phyloP scores from a whole-genome alignment of 176 grass and related monocot species.

The Poa annua region DNA sequence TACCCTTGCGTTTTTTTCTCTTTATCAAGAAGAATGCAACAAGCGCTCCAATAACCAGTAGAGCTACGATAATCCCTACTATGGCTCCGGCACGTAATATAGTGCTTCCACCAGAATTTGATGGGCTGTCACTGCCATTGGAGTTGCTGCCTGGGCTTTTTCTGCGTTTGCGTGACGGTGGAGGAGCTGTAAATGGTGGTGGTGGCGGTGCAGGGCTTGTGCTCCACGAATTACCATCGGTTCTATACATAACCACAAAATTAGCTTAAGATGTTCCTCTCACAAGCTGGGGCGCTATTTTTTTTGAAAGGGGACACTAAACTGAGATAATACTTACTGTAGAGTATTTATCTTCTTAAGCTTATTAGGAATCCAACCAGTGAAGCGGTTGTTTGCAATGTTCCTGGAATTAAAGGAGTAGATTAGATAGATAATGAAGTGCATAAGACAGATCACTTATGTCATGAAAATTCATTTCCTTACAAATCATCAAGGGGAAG shows the following conservation, averaged over 20 bases:
- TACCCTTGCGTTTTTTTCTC: conserved; percentile 55
- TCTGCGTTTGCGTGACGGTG: conserved; percentile 50
- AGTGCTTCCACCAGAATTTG: conserved; percentile 56
- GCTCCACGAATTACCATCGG: conserved; percentile 91
- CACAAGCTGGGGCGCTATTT: background rate
- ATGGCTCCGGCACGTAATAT: conserved; percentile 62
- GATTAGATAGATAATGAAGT: conserved; percentile 34
- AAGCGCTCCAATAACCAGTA: conserved; percentile 69
- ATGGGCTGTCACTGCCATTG: conserved; percentile 44
- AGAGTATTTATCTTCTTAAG: conserved; percentile 89
- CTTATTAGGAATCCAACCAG: conserved; percentile 90
- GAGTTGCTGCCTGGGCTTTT: conserved; percentile 64
- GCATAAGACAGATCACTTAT: conserved; percentile 22
- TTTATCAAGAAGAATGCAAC: conserved; percentile 77
- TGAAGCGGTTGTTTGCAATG: conserved; percentile 81
- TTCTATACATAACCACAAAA: conserved; percentile 54
- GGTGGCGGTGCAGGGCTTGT: conserved; percentile 79
- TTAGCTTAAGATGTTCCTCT: conserved; percentile 30
- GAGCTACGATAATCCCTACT: conserved; percentile 74
- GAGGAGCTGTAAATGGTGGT: conserved; percentile 79
- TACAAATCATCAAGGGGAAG: conserved; percentile 89
- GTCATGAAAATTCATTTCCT: conserved; percentile 44
- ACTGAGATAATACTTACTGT: conserved; percentile 58
- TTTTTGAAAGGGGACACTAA: background rate
- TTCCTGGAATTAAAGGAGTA: conserved; percentile 66